These are phyloP conservation scores for Millerozyma acaciae DNA, from an alignment of 805 yeast species.

Conservation along the genomic window DNA sequence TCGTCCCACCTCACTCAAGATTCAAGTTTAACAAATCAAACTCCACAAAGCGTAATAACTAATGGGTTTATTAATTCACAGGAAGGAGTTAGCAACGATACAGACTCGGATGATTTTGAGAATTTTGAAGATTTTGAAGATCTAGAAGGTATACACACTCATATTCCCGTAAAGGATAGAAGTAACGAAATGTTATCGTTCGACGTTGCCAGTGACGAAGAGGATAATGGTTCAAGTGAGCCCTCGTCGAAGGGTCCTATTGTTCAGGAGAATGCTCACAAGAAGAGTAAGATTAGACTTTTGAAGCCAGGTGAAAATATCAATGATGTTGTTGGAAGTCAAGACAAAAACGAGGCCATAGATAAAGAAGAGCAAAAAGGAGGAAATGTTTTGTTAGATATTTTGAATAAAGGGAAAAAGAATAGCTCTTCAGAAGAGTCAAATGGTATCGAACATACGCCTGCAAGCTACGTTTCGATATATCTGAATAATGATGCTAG, in stretches of 20 bases:
- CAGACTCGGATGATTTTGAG: conserved; percentile 32
- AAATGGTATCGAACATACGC: too few relatives aligned
- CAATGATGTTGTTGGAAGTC: conserved; percentile 7
- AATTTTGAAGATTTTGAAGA: conserved; percentile 30
- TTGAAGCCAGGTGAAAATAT: conserved; percentile 27
- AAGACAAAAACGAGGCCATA: conserved; percentile 1
- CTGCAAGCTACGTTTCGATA: too few relatives aligned
- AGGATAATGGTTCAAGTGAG: conserved; percentile 14
- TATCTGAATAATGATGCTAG: too few relatives aligned
- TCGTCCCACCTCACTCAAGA: background rate
- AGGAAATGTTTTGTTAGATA: conserved; percentile 20
- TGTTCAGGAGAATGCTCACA: background rate
- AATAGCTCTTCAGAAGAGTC: too few relatives aligned
- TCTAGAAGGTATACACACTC: background rate
- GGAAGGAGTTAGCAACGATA: too few relatives aligned
- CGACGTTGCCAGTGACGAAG: conserved; percentile 37
- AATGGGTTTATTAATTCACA: too few relatives aligned
- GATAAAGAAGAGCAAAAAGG: conserved; percentile 8
- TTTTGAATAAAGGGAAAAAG: conserved; percentile 15
- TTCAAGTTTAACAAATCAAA: background rate
- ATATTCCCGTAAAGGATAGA: conserved; percentile 3
- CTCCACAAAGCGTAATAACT: background rate
- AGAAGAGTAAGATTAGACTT: conserved; percentile 13
- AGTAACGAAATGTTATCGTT: too few relatives aligned
- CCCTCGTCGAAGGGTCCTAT: conserved; percentile 7